A percentile compares a stretch with the other conserved stretches of the same genome.
phyloP scores from a whole-genome alignment of 164 flowering plant species.

The Tetrastigma voinierianum region DNA sequence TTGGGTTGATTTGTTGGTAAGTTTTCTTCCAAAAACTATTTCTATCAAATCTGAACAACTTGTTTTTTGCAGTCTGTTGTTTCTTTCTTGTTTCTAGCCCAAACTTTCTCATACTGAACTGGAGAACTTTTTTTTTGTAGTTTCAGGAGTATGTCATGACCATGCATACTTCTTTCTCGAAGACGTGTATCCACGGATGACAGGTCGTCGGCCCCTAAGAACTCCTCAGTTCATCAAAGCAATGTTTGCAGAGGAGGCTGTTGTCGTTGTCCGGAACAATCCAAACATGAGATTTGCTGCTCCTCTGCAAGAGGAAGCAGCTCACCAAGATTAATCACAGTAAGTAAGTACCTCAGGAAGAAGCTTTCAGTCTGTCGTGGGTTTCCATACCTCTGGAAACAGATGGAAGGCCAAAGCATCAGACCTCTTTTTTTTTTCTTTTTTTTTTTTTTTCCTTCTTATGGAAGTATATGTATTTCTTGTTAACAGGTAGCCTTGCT shows the following conservation, averaged over 20 bases:
- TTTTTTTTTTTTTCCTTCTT: no score
- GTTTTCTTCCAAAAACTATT: conserved; percentile 6
- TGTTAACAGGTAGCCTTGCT: background rate
- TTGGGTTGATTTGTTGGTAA: conserved; percentile 97
- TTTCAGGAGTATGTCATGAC: conserved; percentile 96
- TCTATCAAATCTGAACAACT: no score
- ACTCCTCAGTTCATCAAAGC: conserved; percentile 86
- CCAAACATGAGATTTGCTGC: conserved; percentile 90
- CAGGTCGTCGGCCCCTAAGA: conserved; percentile 81
- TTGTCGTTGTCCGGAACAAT: conserved; percentile 71
- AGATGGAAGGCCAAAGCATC: background rate
- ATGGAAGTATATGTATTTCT: background rate
- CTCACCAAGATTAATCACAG: conserved; percentile 49
- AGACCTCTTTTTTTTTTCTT: background rate
- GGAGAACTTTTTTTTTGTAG: background rate
- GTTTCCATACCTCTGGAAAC: background rate
- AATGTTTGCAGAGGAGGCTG: conserved; percentile 81
- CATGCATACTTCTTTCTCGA: conserved; percentile 96
- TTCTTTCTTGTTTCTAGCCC: background rate
- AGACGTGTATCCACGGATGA: conserved; percentile 91
- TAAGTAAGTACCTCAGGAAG: no score
- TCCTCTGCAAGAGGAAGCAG: conserved; percentile 59
- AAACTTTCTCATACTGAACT: background rate
- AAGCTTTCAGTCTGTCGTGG: background rate
- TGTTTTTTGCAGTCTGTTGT: background rate